Evolutionary conservation across 208 protist species (phyloP).

Genomic region (Trypanosoma theileri): DNA sequence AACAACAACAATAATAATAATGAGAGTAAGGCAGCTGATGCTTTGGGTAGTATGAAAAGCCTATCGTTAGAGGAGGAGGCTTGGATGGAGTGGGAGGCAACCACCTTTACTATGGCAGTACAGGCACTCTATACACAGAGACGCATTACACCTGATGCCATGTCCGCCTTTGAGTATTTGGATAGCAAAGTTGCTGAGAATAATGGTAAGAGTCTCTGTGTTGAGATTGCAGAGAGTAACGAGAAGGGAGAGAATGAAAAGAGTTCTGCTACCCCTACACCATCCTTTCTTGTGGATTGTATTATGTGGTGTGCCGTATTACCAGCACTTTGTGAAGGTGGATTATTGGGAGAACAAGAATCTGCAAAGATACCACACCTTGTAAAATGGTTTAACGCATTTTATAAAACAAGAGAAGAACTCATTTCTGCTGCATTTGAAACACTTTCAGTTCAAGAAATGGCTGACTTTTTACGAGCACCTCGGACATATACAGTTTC

Average conservation of each 20-base stretch:
- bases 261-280: no score
- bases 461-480: slow-evolving; percentile 75
- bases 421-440: slow-evolving; percentile 62
- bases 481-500: slow-evolving; percentile 69
- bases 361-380: slow-evolving; percentile 52
- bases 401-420: slow-evolving; percentile 49
- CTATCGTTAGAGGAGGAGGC: slow-evolving; percentile 61
- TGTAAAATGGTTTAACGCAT: slow-evolving; percentile 73
- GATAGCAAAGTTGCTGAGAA: slow-evolving; percentile 51
- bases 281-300: slow-evolving; percentile 72
- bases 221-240: slow-evolving; percentile 1
- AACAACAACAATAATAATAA: neutral
- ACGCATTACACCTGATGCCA: slow-evolving; percentile 46
- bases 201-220: slow-evolving; percentile 27
- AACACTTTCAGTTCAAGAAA: slow-evolving; percentile 77
- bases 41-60: slow-evolving; percentile 11
- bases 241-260: slow-evolving; percentile 3
- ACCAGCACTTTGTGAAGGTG: slow-evolving; percentile 81
- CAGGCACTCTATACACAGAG: slow-evolving; percentile 75
- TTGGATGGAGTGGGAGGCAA: slow-evolving; percentile 86
- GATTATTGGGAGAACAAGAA: slow-evolving; percentile 52
- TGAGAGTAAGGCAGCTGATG: neutral
- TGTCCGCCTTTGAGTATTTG: slow-evolving; percentile 53
- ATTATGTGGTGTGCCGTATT: slow-evolving; percentile 72
- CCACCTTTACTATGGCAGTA: slow-evolving; percentile 56